Percentiles rank a stretch among this genome's conserved stretches.
phyloP scores from a whole-genome alignment of 495 filamentous ascomycete species.

The Xylaria curta region DNA sequence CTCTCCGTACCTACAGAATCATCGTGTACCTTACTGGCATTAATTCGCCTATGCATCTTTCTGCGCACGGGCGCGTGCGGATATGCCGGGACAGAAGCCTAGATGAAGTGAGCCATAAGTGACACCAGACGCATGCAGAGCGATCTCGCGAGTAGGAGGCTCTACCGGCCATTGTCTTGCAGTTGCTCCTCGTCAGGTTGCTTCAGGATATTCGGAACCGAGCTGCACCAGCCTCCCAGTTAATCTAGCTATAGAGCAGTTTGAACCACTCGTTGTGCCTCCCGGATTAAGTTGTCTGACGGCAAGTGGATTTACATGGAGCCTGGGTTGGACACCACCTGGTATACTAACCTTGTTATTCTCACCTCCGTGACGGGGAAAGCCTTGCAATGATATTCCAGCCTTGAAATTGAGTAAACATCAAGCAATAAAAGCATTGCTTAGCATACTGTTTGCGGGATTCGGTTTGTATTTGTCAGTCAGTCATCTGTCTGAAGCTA shows the following conservation, averaged over 20 bases:
- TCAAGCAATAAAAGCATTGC: background rate
- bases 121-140: constrained; percentile 2
- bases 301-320: background rate
- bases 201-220: background rate
- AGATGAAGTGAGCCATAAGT: background rate
- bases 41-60: background rate
- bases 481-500: background rate
- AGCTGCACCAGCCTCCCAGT: background rate
- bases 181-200: background rate
- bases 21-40: background rate
- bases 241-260: background rate
- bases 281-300: background rate
- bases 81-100: background rate
- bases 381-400: background rate
- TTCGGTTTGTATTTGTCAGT: background rate
- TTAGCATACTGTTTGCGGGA: background rate
- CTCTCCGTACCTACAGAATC: background rate
- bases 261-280: background rate
- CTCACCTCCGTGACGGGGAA: background rate
- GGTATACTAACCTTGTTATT: background rate
- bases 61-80: constrained; percentile 4
- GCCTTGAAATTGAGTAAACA: background rate
- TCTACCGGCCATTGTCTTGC: background rate
- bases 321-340: background rate
- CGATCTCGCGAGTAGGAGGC: background rate